Evolutionary conservation across 1,139 yeast genomes (phyloP), one percentile per base, ranked within the genome.

Genomic region (Saccharomyces uvarum): DNA sequence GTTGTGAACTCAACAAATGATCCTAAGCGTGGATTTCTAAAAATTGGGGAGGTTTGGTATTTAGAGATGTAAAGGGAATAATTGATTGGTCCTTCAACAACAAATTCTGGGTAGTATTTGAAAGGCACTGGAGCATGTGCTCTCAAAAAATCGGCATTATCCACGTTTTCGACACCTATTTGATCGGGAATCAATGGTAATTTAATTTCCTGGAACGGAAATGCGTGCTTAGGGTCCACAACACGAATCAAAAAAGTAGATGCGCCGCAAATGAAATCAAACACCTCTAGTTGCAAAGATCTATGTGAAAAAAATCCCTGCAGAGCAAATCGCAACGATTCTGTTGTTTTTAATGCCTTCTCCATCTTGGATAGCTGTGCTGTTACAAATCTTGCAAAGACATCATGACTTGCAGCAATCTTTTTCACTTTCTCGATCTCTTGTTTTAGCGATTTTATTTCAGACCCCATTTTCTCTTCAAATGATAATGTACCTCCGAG

Each of bases 101-200:
- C 76, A 66, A 82, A 88, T 70, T 93, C 99, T 0, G 99, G 99
- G 59, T 77, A 86, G 66, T 80, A 87, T 63, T 82, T 85, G 79
- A 91, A 89, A 2, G 95, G 95, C n/a, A 70, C 65, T 4, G 93
- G 91, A 0, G 91, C 78, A 59, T 82, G 75, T 5, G 78, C 73
- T 63, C 86, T 79, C 61, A 86, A 75, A 62, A 78, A 83, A 50
- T 85, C 91, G 31, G 82, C 81, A 68, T 85, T 86, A 63, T 86
- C 93, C 51, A 86, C 81, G 58, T 85, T 82, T 58, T 84, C 80
- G 29, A 76, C 75, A 47, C 81, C 79, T 44, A 73, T 74, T 38
- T 78, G 75, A 60, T 77, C 78, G 21, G 76, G 74, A 53, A 78
- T 77, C 49, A 88, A 76, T 0, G 97, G 98, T 42, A 90, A 75